phyloP scores from a whole-genome alignment of 805 yeast genomes.

The Myxozyma sirexii region DNA sequence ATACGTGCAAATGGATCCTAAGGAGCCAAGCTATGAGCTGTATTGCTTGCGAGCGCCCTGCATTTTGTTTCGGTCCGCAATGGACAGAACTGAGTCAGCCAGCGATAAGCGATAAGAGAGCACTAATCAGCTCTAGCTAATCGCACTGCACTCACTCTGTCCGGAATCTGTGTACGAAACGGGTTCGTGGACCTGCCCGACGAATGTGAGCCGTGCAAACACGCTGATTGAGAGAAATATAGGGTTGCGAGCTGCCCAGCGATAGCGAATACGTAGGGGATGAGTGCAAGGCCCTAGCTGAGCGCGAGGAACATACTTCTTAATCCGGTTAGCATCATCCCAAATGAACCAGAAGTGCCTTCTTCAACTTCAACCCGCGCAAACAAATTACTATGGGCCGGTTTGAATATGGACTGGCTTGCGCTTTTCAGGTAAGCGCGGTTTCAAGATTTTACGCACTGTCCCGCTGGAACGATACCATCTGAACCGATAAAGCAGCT shows the following conservation, averaged over 20 bases:
- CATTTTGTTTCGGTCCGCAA: too few relatives aligned
- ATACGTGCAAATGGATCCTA: too few relatives aligned
- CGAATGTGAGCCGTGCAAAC: background rate
- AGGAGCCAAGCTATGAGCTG: too few relatives aligned
- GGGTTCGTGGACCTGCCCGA: background rate
- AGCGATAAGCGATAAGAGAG: background rate
- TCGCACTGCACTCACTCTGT: background rate
- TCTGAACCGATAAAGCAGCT: background rate
- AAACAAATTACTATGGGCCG: background rate
- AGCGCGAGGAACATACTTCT: slow-evolving; percentile 4
- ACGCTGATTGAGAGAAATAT: too few relatives aligned
- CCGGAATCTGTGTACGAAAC: slow-evolving; percentile 1
- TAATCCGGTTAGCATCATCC: slow-evolving; percentile 2
- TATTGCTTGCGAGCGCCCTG: too few relatives aligned
- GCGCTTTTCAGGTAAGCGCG: slow-evolving; percentile 13
- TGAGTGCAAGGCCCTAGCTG: background rate
- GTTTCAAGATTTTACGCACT: background rate
- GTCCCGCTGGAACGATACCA: background rate
- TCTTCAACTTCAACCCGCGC: background rate
- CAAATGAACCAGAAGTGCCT: background rate
- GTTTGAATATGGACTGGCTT: slow-evolving; percentile 6
- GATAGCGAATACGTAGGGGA: background rate
- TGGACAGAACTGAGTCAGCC: background rate
- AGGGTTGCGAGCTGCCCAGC: background rate
- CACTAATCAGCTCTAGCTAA: background rate